Evolutionary conservation across 805 yeast species (phyloP), one percentile per base, ranked within the genome.

Genomic region (Candida odintsovae): DNA sequence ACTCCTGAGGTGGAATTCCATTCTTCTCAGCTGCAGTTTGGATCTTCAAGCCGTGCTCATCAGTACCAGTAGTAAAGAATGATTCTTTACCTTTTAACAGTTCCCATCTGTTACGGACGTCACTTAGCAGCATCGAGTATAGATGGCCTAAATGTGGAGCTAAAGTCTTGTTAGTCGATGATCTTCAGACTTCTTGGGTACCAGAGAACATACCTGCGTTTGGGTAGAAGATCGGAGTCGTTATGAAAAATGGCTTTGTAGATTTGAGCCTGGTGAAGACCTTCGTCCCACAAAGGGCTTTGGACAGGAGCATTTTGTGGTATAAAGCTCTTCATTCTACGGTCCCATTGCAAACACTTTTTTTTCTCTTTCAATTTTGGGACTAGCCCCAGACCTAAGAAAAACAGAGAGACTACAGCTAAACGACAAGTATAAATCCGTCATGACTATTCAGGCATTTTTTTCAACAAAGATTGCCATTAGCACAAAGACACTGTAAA

Each of bases 141-240:
- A 89, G 70, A 63, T 94, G 99, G 4, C 99, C 99, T 45, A 94
- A 64, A 66, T 94, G 99, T 3, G 99, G 99, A 43, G 77, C 73
- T 50, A 33, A 13, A 8, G 12, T 12, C 12, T 3, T 9, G 45
- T 41, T 43, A 20, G 44, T 11, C 18, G 5, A n/a, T 13, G 23
- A n/a, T 16, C 16, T 20, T 4, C 8, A 26, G 57, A 21, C 6
- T 11, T 28, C 21, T 21, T n/a, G 28, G 26, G 23, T 13, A 21
- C 1, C n/a, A 11, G 15, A 10, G 12, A 12, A 43, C 57, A 21
- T 37, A 53, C 63, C 76, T 10, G 98, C 98, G 70, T 94, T 94
- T 47, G 95, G 97, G 65, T 94, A 94, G 65, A 90, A 94, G 22
- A 94, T 94, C 0, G 99, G 99, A 0, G 97, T 85, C 1, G 97